Evolutionary conservation across 2,329 filamentous ascomycete species (phyloP), one percentile per base, ranked within the genome.

Genomic region (Zasmidium cellare): DNA sequence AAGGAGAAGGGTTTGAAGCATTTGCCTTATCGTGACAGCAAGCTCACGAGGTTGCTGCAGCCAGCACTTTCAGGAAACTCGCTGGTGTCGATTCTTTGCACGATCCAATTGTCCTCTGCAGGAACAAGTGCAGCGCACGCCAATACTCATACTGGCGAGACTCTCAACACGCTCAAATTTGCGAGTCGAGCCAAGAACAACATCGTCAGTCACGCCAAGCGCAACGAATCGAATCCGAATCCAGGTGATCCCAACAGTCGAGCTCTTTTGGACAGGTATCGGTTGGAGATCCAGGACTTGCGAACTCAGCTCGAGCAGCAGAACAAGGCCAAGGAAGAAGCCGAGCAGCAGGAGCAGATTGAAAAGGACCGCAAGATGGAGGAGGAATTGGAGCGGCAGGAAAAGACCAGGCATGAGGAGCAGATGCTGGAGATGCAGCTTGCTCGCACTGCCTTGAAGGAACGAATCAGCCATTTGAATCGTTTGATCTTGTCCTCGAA

Each of bases 361-460:
- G 84, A 88, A 59, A 85, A 90, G 22, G 90, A 94, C 69, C 84
- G 87, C 45, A 73, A 68, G 65, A 86, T 81, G 44, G 82, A 87
- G 18, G 87, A 94, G 72, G 85, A 88, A 66, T 63, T 78, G 22
- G 91, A 97, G 75, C 89, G 90, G 7, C 87, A 92, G 65, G 85
- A 91, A 65, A 86, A 92, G 41, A 64, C 60, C 20, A 61, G 71
- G 31, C 94, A 97, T 66, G 92, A 97, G 71, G 94, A 97, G 77
- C 94, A 99, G 74, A 93, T 99, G 84, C 82, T 99, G 55, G 94
- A 99, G 75, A 97, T 99, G 90, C 94, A 99, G 73, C 83, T 99
- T 48, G 94, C 94, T 28, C 87, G 94, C 45, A 99, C 94, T 0
- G 94, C 94, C 0, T 79, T 99, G 55, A 99, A 97, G 74, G 94